phyloP scores from a whole-genome alignment of 129 eudicot species.

The Lactuca sativa region DNA sequence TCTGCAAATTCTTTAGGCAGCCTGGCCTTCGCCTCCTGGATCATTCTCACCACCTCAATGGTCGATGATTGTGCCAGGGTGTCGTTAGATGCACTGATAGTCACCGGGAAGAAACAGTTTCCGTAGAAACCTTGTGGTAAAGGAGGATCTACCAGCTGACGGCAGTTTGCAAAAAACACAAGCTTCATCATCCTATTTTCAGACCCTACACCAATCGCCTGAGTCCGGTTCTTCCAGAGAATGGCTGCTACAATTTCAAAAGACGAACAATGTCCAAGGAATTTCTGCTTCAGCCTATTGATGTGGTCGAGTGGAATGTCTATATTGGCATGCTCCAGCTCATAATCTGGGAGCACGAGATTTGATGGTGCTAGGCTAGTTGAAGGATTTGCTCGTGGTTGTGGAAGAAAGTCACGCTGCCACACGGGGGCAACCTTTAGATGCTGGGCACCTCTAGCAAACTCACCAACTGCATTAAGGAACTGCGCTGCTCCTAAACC shows the following conservation, averaged over 20 bases:
- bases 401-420: slow-evolving; percentile 51
- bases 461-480: slow-evolving; percentile 53
- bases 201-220: slow-evolving; percentile 28
- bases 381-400: neutral
- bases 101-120: slow-evolving; percentile 56
- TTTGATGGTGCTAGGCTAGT: slow-evolving; percentile 19
- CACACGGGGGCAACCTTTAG: slow-evolving; percentile 48
- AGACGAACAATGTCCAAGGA: slow-evolving; percentile 35
- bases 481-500: slow-evolving; percentile 72
- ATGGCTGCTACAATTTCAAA: slow-evolving; percentile 53
- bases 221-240: slow-evolving; percentile 47
- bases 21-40: slow-evolving; percentile 47
- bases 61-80: slow-evolving; percentile 15
- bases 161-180: slow-evolving; percentile 55
- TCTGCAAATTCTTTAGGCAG: slow-evolving; percentile 33
- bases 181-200: slow-evolving; percentile 35
- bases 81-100: slow-evolving; percentile 35
- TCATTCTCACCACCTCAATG: slow-evolving; percentile 41
- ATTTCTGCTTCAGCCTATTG: slow-evolving; percentile 40
- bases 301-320: slow-evolving; percentile 49
- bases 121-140: slow-evolving; percentile 62
- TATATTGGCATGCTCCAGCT: slow-evolving; percentile 49
- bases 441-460: slow-evolving; percentile 39
- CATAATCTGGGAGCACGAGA: slow-evolving; percentile 30
- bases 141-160: slow-evolving; percentile 37